Percentiles rank a stretch among this genome's conserved stretches.
Conservation (phyloP, 2,329 filamentous ascomycete genomes). For the Monosporascus sp. region DNA sequence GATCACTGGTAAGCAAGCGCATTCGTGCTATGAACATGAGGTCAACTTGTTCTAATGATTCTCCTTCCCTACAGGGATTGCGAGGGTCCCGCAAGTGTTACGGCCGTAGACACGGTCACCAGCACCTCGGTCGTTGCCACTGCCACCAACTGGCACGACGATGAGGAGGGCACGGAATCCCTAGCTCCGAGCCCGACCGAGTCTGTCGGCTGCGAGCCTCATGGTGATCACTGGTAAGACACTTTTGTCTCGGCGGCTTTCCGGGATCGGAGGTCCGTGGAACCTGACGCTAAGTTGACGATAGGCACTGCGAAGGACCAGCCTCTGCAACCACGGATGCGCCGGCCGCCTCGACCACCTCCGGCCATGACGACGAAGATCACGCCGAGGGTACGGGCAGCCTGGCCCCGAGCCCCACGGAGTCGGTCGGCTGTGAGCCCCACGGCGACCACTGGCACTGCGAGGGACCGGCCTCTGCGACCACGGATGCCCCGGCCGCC, state of each 20-base stretch:
- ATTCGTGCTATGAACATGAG: constrained; percentile 17
- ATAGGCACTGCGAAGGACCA: constrained; percentile 19
- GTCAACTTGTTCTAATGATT: too few relatives aligned
- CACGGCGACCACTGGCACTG: constrained; percentile 35
- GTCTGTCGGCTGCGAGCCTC: constrained; percentile 29
- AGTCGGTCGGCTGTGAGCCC: constrained; percentile 30
- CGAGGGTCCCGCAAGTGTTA: constrained; percentile 9
- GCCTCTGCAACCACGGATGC: constrained; percentile 3
- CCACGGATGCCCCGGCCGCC: background rate
- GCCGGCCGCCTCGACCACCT: constrained; percentile 1
- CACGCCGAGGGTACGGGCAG: constrained; percentile 11
- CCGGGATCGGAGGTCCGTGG: too few relatives aligned
- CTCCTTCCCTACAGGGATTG: constrained; percentile 13
- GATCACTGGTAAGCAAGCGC: background rate
- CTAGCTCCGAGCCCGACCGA: constrained; percentile 30
- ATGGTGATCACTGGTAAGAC: constrained; percentile 34
- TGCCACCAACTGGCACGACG: background rate
- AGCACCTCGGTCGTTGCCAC: constrained; percentile 1
- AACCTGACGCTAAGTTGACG: background rate
- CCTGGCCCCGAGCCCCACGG: constrained; percentile 29
- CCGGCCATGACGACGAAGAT: constrained; percentile 1
- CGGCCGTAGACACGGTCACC: background rate
- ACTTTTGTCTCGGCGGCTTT: constrained; percentile 5
- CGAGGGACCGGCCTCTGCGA: constrained; percentile 10
- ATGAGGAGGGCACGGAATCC: constrained; percentile 10